These are phyloP conservation scores for Triticum turgidum DNA, from an alignment of 176 grass and related monocot genomes.

Conservation along the genomic window DNA sequence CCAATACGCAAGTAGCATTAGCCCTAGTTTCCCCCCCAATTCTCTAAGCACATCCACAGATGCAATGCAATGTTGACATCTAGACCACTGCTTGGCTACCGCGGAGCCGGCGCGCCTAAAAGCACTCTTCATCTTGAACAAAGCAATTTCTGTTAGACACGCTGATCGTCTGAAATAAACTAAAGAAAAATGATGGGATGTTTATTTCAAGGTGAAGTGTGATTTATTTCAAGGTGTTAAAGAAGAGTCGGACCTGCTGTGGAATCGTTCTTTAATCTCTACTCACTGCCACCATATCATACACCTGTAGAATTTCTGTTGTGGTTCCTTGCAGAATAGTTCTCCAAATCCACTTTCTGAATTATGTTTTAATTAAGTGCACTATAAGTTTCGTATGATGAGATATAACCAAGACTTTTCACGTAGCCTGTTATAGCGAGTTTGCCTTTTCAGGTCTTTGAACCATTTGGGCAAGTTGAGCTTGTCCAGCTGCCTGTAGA, in stretches of 20 bases:
- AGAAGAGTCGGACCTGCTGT: neutral
- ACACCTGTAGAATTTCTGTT: neutral
- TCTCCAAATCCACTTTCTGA: neutral
- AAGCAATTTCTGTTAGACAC: neutral
- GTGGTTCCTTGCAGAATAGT: neutral
- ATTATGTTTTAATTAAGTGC: neutral
- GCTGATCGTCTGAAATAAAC: neutral
- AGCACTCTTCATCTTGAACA: neutral
- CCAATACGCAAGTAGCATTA: no score
- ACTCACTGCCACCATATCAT: neutral
- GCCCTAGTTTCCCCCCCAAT: no score
- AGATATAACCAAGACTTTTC: neutral
- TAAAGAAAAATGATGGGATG: neutral
- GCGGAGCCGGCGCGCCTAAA: neutral
- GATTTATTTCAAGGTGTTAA: neutral
- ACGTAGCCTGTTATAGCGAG: neutral
- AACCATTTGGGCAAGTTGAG: constrained; percentile 96
- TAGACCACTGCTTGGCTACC: neutral
- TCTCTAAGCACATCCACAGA: no score
- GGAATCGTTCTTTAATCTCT: neutral
- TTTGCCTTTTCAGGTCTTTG: constrained; percentile 74
- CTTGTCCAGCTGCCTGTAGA: constrained; percentile 91
- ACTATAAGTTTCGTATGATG: neutral
- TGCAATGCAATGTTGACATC: neutral
- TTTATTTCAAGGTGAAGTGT: neutral